Evolutionary conservation across 2,329 filamentous ascomycete species (phyloP), one percentile per base, ranked within the genome.

Genomic region (Cytospora paraplurivora): DNA sequence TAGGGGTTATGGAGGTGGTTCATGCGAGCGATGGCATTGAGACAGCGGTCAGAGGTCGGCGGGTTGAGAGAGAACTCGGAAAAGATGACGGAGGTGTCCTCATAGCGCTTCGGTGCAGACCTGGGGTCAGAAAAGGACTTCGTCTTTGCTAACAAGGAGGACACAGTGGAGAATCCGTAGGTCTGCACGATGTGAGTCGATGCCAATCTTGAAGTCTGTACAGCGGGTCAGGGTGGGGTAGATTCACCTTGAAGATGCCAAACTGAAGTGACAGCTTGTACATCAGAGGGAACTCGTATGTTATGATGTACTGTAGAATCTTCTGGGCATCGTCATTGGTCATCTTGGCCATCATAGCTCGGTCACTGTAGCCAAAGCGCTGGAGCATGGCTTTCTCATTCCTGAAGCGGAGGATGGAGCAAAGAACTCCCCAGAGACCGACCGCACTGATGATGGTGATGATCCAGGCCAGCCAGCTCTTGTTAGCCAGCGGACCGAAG

Each of bases 311-410:
- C 63, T 74, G 72, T 17, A 80, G 69, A 65, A 83, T 78, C 61
- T 75, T 72, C 63, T 80, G 78, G 7, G 82, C 79, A 57, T 83
- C 76, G 65, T 74, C 66, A 50, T 76, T 74, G 17, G 76, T 79
- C 78, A 81, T 80, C 57, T 68, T 66, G 11, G 73, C 69, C 10
- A 79, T 61, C 5, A 77, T 78, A 10, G 66, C 67, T 13, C 77
- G 76, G 65, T 76, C 71, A 5, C 71, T 65, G 63, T 72, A 79
- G 21, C 70, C 68, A 66, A 74, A 72, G 35, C 69, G 69, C 50
- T 69, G 68, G n/a, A 69, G 71, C 62, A 75, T 62, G 15, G 67
- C 62, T 15, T 69, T 70, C 60, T 78, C 68, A 35, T 72, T 68
- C 37, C 70, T 73, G 67, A 77, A 79, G 38, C 78, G 74, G 33